phyloP scores from a whole-genome alignment of 139 green algal species.

The Closterium sp. region DNA sequence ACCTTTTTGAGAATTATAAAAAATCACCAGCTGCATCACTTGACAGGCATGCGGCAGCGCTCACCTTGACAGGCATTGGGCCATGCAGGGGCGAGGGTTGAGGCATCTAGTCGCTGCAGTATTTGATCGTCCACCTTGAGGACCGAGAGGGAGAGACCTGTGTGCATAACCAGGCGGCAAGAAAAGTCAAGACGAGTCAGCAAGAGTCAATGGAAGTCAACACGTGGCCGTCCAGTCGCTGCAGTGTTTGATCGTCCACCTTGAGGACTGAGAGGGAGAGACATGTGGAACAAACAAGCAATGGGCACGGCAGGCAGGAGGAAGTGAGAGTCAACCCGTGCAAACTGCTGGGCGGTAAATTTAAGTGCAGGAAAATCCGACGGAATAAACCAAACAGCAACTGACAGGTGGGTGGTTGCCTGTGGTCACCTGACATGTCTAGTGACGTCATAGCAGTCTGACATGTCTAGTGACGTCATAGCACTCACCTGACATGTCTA shows the following conservation, averaged over 20 bases:
- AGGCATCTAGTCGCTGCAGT: constrained; percentile 23
- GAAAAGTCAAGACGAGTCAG: background rate
- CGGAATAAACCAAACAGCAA: background rate
- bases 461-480: constrained; percentile 46
- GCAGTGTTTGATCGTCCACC: no score
- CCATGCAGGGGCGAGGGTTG: constrained; percentile 23
- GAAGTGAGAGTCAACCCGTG: no score
- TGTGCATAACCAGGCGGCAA: background rate
- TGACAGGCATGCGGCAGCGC: no score
- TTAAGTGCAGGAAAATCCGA: no score
- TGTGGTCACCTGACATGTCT: background rate
- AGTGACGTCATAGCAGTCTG: background rate
- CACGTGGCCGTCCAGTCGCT: no score
- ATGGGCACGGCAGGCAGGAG: no score
- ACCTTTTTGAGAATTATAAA: no score
- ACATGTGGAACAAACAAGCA: no score
- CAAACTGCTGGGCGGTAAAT: no score
- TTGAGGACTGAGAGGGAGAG: no score
- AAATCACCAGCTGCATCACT: no score
- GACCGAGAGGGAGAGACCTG: constrained; percentile 31
- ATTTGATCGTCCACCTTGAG: constrained; percentile 32
- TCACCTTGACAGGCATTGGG: background rate
- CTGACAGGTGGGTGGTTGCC: background rate
- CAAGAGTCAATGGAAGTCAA: background rate
- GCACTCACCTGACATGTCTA: background rate